A percentile compares a stretch with the other conserved stretches of the same genome.
phyloP scores from a whole-genome alignment of 2,329 filamentous ascomycete species.

The Ophiostoma ulmi region DNA sequence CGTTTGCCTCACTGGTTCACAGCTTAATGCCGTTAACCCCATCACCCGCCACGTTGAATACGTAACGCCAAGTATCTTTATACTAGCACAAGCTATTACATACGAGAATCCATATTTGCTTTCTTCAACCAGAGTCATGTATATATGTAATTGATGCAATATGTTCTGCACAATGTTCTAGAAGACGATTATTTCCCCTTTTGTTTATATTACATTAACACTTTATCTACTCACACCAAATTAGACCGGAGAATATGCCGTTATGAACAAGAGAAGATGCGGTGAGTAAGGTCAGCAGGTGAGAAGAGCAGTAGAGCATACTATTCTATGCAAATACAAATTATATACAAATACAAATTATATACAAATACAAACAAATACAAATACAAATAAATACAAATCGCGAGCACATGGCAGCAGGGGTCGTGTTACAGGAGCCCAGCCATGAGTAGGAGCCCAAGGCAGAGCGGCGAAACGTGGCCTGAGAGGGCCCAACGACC shows the following conservation, averaged over 20 bases:
- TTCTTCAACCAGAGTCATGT: background rate
- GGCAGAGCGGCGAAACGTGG: too few relatives aligned
- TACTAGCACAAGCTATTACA: constrained; percentile 3
- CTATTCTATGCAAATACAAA: background rate
- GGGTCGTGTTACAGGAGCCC: background rate
- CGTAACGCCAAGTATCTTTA: background rate
- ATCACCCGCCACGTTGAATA: background rate
- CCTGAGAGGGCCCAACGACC: too few relatives aligned
- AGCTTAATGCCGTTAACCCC: too few relatives aligned
- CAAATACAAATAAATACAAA: too few relatives aligned
- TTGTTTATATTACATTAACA: too few relatives aligned
- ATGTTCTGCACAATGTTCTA: background rate
- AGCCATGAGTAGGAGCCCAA: too few relatives aligned
- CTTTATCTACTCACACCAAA: background rate
- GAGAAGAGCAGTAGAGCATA: background rate
- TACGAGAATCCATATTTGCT: background rate
- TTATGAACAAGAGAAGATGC: background rate
- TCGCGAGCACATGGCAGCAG: background rate
- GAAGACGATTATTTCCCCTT: background rate
- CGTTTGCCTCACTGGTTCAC: background rate
- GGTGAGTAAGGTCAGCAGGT: background rate
- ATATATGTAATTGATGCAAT: background rate
- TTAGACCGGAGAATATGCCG: background rate
- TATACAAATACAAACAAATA: background rate
- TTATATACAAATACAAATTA: background rate